phyloP scores from a whole-genome alignment of 75 land plant genomes.

The Selaginella moellendorffii region DNA sequence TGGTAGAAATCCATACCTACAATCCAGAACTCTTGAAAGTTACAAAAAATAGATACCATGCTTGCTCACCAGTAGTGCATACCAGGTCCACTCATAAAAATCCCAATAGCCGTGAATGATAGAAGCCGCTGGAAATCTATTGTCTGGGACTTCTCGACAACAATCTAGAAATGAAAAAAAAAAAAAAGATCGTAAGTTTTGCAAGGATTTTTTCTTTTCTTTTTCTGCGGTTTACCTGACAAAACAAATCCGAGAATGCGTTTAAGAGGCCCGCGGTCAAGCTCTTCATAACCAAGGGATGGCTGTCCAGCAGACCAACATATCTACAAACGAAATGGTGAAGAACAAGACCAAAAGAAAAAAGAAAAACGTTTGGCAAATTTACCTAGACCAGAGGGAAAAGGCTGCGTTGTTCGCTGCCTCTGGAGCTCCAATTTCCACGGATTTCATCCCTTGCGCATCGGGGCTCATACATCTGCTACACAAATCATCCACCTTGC shows the following conservation, averaged over 20 bases:
- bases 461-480: too few species aligned
- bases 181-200: not conserved
- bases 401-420: too few species aligned
- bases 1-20: slow-evolving; percentile 22
- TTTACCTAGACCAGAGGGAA: too few species aligned
- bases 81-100: slow-evolving; percentile 32
- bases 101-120: slow-evolving; percentile 25
- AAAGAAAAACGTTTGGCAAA: too few species aligned
- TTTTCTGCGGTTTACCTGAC: slow-evolving; percentile 14
- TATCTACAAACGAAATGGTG: slow-evolving; percentile 22
- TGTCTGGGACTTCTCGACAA: slow-evolving; percentile 12
- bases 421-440: too few species aligned
- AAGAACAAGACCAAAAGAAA: too few species aligned
- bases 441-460: too few species aligned
- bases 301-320: slow-evolving; percentile 18
- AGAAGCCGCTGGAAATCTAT: slow-evolving; percentile 20
- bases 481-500: too few species aligned
- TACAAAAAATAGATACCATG: not conserved
- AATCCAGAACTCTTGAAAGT: not conserved
- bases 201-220: not conserved
- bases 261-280: slow-evolving; percentile 24
- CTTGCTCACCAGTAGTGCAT: slow-evolving; percentile 23
- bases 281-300: slow-evolving; percentile 25
- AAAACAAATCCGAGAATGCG: slow-evolving; percentile 20
- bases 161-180: slow-evolving; percentile 12